Percentiles rank a stretch among this genome's conserved stretches.
Evolutionary conservation across 371 early-diverging fungal genomes (phyloP).

Genomic region (Mortierella sp.): DNA sequence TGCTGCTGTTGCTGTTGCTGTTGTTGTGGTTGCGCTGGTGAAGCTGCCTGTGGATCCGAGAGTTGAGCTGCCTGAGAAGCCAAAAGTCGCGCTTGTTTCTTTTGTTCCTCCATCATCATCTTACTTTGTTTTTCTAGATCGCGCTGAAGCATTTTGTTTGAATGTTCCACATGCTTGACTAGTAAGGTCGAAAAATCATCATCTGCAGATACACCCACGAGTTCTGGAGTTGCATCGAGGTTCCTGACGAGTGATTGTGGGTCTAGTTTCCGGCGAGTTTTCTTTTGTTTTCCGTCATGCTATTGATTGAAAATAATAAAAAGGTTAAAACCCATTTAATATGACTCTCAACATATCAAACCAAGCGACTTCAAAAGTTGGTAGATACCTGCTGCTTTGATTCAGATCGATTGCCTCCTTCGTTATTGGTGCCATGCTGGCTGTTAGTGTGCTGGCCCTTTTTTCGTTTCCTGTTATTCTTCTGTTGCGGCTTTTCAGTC

Average conservation of each 20-base stretch:
- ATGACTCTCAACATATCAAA: neutral
- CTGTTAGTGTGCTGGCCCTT: neutral
- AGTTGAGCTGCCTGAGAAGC: slow-evolving; percentile 10
- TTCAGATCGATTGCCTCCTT: neutral
- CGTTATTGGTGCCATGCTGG: neutral
- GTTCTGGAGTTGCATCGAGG: slow-evolving; percentile 33
- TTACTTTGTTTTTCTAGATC: slow-evolving; percentile 34
- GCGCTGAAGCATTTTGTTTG: slow-evolving; percentile 39
- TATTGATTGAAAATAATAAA: neutral
- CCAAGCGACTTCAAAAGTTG: neutral
- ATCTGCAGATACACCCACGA: slow-evolving; percentile 32
- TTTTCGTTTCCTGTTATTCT: neutral
- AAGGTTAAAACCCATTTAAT: neutral
- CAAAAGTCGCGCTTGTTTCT: slow-evolving; percentile 22
- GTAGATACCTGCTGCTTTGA: neutral
- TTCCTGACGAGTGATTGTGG: neutral
- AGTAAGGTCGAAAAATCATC: slow-evolving; percentile 42
- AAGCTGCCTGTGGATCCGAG: neutral
- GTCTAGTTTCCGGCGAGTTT: slow-evolving; percentile 17
- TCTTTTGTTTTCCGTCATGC: slow-evolving; percentile 2
- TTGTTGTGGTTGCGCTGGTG: neutral
- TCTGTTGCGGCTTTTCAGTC: neutral
- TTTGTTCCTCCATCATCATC: slow-evolving; percentile 30
- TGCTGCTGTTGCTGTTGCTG: slow-evolving; percentile 7
- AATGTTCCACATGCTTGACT: slow-evolving; percentile 39